Conservation (phyloP, 2,329 filamentous ascomycete species). For the Cyphellophora europaea region DNA sequence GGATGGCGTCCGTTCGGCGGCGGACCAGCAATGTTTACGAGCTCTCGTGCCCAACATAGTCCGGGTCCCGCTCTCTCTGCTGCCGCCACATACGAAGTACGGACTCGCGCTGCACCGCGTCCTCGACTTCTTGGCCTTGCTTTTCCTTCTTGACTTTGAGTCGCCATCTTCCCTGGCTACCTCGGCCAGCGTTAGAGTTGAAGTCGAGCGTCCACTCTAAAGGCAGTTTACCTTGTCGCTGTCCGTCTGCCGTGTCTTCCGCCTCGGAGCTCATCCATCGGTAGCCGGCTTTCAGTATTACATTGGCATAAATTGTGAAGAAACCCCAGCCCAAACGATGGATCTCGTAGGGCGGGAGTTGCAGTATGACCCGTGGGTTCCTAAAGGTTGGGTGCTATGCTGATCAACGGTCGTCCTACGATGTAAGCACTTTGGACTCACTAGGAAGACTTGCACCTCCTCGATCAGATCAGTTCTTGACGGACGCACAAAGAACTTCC, state of each 20-base stretch:
- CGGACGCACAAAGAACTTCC: constrained; percentile 17
- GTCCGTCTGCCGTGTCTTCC: constrained; percentile 14
- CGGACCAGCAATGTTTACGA: background rate
- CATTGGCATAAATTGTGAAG: constrained; percentile 15
- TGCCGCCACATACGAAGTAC: constrained; percentile 8
- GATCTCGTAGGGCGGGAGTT: constrained; percentile 14
- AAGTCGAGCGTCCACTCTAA: constrained; percentile 18
- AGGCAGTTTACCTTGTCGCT: constrained; percentile 12
- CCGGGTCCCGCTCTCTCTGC: constrained; percentile 10
- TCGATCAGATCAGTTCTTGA: constrained; percentile 16
- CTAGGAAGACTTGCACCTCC: constrained; percentile 16
- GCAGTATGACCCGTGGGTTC: constrained; percentile 11
- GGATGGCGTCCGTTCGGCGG: too few species aligned
- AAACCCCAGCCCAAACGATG: constrained; percentile 15
- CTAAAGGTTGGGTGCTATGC: constrained; percentile 16
- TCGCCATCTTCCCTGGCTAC: constrained; percentile 12
- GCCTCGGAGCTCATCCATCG: constrained; percentile 15
- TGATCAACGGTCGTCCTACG: background rate
- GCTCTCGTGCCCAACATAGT: constrained; percentile 6
- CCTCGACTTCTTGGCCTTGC: constrained; percentile 14
- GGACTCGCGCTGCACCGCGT: constrained; percentile 9
- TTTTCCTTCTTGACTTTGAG: constrained; percentile 18
- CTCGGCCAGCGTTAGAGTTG: constrained; percentile 9
- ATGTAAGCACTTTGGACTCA: constrained; percentile 3
- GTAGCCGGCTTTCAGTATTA: constrained; percentile 15